Evolutionary conservation across 352 stramenopile species (phyloP).

Genomic region (Pythium chondricola): DNA sequence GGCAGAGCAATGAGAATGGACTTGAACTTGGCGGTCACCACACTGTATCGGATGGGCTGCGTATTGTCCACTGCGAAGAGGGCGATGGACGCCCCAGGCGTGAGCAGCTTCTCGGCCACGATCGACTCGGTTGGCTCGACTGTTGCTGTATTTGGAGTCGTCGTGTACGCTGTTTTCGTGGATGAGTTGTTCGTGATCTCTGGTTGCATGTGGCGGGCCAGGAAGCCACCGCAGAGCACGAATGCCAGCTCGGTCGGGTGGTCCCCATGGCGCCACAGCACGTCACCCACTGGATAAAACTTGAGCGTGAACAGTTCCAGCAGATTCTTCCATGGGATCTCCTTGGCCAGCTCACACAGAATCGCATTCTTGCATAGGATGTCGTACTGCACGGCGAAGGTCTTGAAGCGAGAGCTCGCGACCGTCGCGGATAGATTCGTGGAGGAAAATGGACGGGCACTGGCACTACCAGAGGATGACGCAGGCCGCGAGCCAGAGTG

Average conservation of each 20-base stretch:
- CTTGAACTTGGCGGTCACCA: conserved; percentile 45
- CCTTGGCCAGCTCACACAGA: conserved; percentile 30
- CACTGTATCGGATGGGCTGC: conserved; percentile 23
- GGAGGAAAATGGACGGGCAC: conserved; percentile 33
- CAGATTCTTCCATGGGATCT: conserved; percentile 58
- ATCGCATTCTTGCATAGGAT: conserved; percentile 41
- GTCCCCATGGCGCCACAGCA: conserved; percentile 31
- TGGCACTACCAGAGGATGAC: neutral
- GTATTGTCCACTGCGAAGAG: conserved; percentile 29
- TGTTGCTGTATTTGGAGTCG: neutral
- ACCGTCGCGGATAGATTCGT: conserved; percentile 40
- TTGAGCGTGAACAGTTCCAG: conserved; percentile 50
- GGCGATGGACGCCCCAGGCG: conserved; percentile 28
- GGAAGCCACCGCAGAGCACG: conserved; percentile 46
- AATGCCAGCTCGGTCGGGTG: conserved; percentile 40
- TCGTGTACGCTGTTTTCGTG: neutral
- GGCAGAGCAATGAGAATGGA: conserved; percentile 47
- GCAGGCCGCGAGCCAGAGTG: neutral
- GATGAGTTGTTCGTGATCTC: neutral
- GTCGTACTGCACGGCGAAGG: conserved; percentile 49
- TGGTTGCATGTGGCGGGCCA: conserved; percentile 21
- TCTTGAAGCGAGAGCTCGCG: conserved; percentile 43
- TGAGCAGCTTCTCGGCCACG: conserved; percentile 38
- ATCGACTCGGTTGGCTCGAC: conserved; percentile 7
- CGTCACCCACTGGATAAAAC: conserved; percentile 41